Evolutionary conservation across 495 filamentous ascomycete species (phyloP).

Genomic region (Tuber melanosporum): DNA sequence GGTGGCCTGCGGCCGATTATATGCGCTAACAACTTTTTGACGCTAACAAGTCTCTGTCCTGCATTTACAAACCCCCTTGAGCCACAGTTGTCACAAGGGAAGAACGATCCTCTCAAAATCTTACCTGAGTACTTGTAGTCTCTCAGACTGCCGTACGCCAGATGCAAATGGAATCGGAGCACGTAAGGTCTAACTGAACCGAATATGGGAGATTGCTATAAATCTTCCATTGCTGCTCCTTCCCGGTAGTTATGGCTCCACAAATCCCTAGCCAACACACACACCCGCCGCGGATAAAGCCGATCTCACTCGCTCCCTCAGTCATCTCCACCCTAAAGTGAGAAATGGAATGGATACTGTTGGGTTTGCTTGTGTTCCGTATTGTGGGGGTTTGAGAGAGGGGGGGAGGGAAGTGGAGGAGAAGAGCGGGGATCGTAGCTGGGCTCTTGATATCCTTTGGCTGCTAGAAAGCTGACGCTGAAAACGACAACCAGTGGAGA

Average conservation of each 20-base stretch:
- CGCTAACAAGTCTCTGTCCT: neutral
- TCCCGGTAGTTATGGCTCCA: neutral
- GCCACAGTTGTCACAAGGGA: neutral
- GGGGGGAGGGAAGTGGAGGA: neutral
- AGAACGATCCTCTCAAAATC: neutral
- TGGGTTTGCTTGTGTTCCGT: neutral
- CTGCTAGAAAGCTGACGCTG: neutral
- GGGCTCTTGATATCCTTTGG: neutral
- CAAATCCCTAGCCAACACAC: neutral
- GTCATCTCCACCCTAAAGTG: neutral
- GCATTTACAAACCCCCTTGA: neutral
- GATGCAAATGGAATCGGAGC: neutral
- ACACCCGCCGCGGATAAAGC: neutral
- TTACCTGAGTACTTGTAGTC: neutral
- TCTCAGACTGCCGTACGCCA: neutral
- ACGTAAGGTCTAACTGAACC: neutral
- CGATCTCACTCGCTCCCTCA: neutral
- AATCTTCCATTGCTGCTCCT: neutral
- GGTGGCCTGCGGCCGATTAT: neutral
- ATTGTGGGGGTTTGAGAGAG: neutral
- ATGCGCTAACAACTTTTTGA: neutral
- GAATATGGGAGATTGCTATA: neutral
- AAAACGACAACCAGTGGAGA: neutral
- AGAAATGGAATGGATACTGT: neutral
- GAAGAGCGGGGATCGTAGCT: neutral